Conservation (phyloP, 306 rosid species). For the Leucaena leucocephala region DNA sequence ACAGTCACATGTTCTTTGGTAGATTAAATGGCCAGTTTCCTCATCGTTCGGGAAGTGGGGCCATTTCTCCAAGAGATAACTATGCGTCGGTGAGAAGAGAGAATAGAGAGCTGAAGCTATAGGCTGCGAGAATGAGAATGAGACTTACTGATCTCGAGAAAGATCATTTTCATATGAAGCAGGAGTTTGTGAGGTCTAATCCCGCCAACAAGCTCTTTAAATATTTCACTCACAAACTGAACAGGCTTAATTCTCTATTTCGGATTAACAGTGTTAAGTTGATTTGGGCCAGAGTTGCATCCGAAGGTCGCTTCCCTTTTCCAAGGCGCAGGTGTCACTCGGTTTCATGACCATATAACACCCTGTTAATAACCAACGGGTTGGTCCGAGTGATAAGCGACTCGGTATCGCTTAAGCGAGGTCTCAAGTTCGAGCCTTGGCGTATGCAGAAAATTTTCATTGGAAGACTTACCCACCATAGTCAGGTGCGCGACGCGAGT, state of each 20-base stretch:
- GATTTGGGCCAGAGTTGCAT: conserved; percentile 51
- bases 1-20: conserved; percentile 81
- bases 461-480: too few species aligned
- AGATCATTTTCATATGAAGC: conserved; percentile 91
- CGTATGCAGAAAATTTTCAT: too few species aligned
- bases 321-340: conserved; percentile 93
- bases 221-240: conserved; percentile 68
- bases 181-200: conserved; percentile 79
- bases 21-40: conserved; percentile 79
- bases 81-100: conserved; percentile 96
- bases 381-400: too few species aligned
- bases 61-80: conserved; percentile 95
- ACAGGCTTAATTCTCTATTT: conserved; percentile 74
- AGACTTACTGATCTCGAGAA: conserved; percentile 90
- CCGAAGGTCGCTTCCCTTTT: conserved; percentile 75
- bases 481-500: too few species aligned
- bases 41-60: conserved; percentile 92
- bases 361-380: too few species aligned
- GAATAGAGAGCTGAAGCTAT: conserved; percentile 94
- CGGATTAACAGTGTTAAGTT: conserved; percentile 63
- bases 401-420: too few species aligned
- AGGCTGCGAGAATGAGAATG: conserved; percentile 87
- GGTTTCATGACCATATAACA: conserved; percentile 54
- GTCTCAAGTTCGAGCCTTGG: too few species aligned
- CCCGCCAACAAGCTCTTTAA: conserved; percentile 78